A percentile compares a stretch with the other conserved stretches of the same genome.
Evolutionary conservation across 2,329 filamentous ascomycete genomes (phyloP).

Genomic region (Truncatella angustata): DNA sequence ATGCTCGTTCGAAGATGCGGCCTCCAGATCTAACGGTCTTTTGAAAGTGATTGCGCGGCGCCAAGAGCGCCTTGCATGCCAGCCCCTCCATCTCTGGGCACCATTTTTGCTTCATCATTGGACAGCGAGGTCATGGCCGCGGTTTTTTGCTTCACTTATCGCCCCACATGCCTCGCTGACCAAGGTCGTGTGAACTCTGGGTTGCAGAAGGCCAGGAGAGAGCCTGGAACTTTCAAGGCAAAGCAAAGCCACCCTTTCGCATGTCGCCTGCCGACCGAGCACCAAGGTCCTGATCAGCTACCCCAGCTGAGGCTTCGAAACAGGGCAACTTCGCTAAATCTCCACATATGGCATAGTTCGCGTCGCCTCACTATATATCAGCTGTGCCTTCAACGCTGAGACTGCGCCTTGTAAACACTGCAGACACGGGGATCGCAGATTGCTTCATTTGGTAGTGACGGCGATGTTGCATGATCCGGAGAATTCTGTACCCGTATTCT

Average conservation of each 20-base stretch:
- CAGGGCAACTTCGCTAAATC: too few relatives aligned
- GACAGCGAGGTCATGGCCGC: neutral
- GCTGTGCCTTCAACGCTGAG: too few relatives aligned
- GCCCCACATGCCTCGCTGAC: neutral
- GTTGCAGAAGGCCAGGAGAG: too few relatives aligned
- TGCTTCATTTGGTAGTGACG: too few relatives aligned
- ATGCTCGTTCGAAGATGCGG: neutral
- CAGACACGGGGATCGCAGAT: too few relatives aligned
- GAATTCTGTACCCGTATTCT: too few relatives aligned
- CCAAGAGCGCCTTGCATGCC: slow-evolving; percentile 24
- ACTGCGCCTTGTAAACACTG: too few relatives aligned
- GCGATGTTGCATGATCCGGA: too few relatives aligned
- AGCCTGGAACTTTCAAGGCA: too few relatives aligned
- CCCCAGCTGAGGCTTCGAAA: slow-evolving; percentile 2
- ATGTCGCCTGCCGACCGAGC: neutral
- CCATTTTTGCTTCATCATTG: neutral
- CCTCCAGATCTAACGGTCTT: neutral
- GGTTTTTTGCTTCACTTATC: neutral
- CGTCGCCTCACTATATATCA: too few relatives aligned
- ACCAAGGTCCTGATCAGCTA: neutral
- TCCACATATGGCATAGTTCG: too few relatives aligned
- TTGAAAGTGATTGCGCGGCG: slow-evolving; percentile 28
- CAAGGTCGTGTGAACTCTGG: neutral
- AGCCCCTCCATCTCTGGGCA: slow-evolving; percentile 3
- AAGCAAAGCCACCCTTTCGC: neutral